A percentile compares a stretch with the other conserved stretches of the same genome.
Evolutionary conservation across 306 rosid species (phyloP).

Genomic region (Pyrus betulifolia): DNA sequence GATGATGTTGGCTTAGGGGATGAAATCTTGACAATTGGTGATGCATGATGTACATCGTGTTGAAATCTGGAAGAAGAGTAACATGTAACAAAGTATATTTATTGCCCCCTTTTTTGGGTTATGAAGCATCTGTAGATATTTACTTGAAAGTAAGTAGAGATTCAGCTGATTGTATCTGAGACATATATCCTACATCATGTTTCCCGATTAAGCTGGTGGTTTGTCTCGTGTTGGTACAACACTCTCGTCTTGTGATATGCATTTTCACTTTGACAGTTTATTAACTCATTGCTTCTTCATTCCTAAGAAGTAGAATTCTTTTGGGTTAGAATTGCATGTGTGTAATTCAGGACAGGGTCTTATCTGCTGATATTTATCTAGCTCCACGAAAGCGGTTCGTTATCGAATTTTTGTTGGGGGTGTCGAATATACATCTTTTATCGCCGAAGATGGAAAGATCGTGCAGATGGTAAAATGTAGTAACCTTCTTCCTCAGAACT

Average conservation of each 20-base stretch:
- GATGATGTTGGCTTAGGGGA: slow-evolving; percentile 14
- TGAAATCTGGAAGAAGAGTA: not conserved
- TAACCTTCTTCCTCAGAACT: not conserved
- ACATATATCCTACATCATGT: not conserved
- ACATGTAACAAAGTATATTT: not conserved
- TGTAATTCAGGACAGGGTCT: too few species aligned
- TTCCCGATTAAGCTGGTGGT: not conserved
- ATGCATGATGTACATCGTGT: not conserved
- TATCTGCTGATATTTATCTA: too few species aligned
- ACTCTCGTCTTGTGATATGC: not conserved
- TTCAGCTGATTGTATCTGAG: not conserved
- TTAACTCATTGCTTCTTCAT: not conserved
- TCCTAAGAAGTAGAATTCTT: too few species aligned
- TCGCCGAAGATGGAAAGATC: not conserved
- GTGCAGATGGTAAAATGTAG: not conserved
- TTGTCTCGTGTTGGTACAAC: not conserved
- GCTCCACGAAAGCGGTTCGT: not conserved
- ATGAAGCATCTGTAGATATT: not conserved
- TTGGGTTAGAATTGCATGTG: too few species aligned
- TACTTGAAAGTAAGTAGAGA: not conserved
- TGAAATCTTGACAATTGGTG: slow-evolving; percentile 24
- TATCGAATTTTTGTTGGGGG: not conserved
- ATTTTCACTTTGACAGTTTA: not conserved
- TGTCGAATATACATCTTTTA: not conserved
- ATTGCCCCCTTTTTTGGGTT: not conserved